Evolutionary conservation across 176 grass and related monocot species (phyloP), one percentile per base, ranked within the genome.

Genomic region (Oryza meridionalis): DNA sequence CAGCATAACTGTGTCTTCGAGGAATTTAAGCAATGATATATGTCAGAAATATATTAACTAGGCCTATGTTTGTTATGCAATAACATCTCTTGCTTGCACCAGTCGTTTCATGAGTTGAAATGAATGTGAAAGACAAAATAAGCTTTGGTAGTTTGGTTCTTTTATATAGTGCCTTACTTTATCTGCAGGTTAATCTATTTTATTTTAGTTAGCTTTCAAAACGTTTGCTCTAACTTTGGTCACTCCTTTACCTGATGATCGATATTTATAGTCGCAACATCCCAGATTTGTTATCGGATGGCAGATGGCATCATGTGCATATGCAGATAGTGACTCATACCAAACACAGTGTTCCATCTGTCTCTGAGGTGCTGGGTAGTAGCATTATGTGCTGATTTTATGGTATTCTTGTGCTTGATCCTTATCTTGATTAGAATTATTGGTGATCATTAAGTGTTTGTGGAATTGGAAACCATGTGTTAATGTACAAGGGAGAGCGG

Each of bases 301-400:
- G 58, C 58, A 62, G 40, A 72, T 44, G 38, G 19, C 38, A 81
- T 72, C 51, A 72, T 73, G 53, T 82, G 69, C 19, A 73, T 63
- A 6, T 73, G 53, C 40, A 73, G 26, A 82, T 31, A 82, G 51
- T 45, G 24, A 33, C 38, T 15, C 69, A 73, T 33, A 82, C 25
- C 55, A 82, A 27, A 7, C 11, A 9, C 62, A 73, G 22, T 80
- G n/a, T 13, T 45, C 17, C 53, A 73, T 73, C 21, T 73, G 72
- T 31, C 16, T 73, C 69, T 6, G 25, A 65, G 16, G 17, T 46
- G 35, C 38, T 33, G 11, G 10, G 44, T 47, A 70, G 22, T 65
- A 14, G 79, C 19, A 62, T 72, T 9, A 44, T 72, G 58, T 82
- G 35, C 22, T 82, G 58, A 27, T 65, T 64, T 4, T 26, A 47